Evolutionary conservation across 1,139 yeast genomes (phyloP).

Genomic region (Hansenula sp.): DNA sequence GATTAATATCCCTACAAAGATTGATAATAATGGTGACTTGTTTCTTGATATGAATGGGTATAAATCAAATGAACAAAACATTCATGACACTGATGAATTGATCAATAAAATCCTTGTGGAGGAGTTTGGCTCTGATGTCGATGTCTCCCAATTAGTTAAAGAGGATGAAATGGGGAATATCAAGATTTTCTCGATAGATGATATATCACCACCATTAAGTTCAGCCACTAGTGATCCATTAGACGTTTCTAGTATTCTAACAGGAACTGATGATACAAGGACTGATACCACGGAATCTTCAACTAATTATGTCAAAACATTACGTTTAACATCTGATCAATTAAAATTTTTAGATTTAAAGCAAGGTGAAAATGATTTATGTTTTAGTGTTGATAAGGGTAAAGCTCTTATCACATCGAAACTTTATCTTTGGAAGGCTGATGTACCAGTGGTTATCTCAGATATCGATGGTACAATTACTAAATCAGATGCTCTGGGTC

Average conservation of each 20-base stretch:
- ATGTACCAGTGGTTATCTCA: conserved; percentile 88
- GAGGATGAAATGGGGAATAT: conserved; percentile 74
- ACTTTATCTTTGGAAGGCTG: conserved; percentile 79
- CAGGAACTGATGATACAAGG: conserved; percentile 1
- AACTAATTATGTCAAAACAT: conserved; percentile 68
- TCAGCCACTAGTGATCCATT: conserved; percentile 17
- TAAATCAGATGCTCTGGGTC: conserved; percentile 96
- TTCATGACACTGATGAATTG: conserved; percentile 64
- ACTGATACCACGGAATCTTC: conserved; percentile 11
- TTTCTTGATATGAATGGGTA: conserved; percentile 95
- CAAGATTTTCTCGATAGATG: conserved; percentile 49
- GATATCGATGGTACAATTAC: conserved; percentile 99
- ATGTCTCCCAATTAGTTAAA: conserved; percentile 44
- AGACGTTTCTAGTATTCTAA: conserved; percentile 1
- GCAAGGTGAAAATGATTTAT: conserved; percentile 74
- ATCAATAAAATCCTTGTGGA: conserved; percentile 71
- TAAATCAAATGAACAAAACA: conserved; percentile 77
- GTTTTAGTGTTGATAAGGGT: conserved; percentile 79
- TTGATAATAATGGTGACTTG: conserved; percentile 88
- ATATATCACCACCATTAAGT: conserved; percentile 22
- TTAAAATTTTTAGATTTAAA: conserved; percentile 67
- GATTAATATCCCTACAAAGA: conserved; percentile 81
- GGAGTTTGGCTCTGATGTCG: conserved; percentile 55
- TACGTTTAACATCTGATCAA: conserved; percentile 90
- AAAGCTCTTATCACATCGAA: conserved; percentile 72